Base-by-base conservation (phyloP, 2,329 filamentous ascomycete species). In the Calcarisporium arbuscula region DNA sequence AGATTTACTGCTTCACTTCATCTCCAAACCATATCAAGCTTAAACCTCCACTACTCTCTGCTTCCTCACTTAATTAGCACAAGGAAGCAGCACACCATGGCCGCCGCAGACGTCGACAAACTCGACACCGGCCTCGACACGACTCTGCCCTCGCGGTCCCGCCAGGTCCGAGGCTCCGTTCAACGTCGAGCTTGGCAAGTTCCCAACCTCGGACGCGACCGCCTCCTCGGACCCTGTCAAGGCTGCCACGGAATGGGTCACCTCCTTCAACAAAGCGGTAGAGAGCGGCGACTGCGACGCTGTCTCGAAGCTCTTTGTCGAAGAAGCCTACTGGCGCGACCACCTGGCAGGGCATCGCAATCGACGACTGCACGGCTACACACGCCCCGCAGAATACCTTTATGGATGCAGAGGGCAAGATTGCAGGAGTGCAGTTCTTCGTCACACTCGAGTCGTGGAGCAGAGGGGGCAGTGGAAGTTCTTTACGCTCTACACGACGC, bases 401-500 rank as follows among this genome's bases (percentile, higher is more conserved):
- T 0, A 62, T 82, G 5, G 75, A 80, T 45, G 62, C 55, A 0
- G 52, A 60, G 2, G 68, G 64, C n/a, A 56, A 61, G 15, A 66
- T 67, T 10, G 61, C 58, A 20, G 74, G 74, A 3, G 58, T 85
- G 0, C 64, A 72, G 32, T 72, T 74, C 38, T 80, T 77, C 45
- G 56, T 80, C 32, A 64, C 52, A 0, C 57, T 79, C 15, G 62
- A 71, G 4, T 84, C 1, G 61, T 67, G 0, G 52, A 65, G 23
- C 56, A 63, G 30, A 52, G 54, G 1, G 59, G 53, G 0, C 22
- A 38, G 3, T 84, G 77, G 78, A 80, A 77, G 49, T 70, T 76
- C 0, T 81, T 74, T 42, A 79, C 76, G 2, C 46, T 85, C 0
- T 83, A 76, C 47, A 84, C 80, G 0, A 62, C 65, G 0, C 57